Percentiles rank a stretch among this genome's conserved stretches.
These are phyloP conservation scores for Myriosclerotinia curreyana DNA, from an alignment of 2,329 filamentous ascomycete species.

Conservation along the genomic window DNA sequence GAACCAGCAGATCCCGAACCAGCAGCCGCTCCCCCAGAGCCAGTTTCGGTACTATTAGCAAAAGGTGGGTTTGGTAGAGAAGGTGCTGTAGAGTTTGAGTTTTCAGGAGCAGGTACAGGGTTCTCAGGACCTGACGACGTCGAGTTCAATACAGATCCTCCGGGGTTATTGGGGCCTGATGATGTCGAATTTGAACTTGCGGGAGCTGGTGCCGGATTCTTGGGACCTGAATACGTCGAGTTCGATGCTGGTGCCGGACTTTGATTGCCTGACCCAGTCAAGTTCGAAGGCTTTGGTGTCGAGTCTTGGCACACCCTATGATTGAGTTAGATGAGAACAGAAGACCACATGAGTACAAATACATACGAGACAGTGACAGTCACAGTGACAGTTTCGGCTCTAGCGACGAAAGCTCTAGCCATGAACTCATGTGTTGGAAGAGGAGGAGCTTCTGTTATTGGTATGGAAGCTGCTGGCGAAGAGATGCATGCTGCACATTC, in stretches of 20 bases:
- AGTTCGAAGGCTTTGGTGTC: not conserved
- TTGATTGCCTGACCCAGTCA: not conserved
- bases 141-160: not conserved
- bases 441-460: constrained; percentile 16
- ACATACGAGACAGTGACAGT: constrained; percentile 19
- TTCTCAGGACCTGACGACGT: not conserved
- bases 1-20: not conserved
- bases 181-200: not conserved
- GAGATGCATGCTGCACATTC: constrained; percentile 14
- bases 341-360: not conserved
- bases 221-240: not conserved
- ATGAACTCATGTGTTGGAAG: constrained; percentile 16
- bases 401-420: constrained; percentile 10
- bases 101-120: not conserved
- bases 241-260: not conserved
- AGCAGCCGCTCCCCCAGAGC: not conserved
- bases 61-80: constrained; percentile 16
- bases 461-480: not conserved
- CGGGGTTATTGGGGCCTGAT: not conserved
- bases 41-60: constrained; percentile 7
- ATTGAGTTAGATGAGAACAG: constrained; percentile 3
- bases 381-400: constrained; percentile 10
- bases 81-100: constrained; percentile 3
- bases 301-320: constrained; percentile 5
- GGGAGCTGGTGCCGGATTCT: not conserved